Evolutionary conservation across 371 early-diverging fungal genomes (phyloP).

Genomic region (Paraphysoderma sedebokerense): DNA sequence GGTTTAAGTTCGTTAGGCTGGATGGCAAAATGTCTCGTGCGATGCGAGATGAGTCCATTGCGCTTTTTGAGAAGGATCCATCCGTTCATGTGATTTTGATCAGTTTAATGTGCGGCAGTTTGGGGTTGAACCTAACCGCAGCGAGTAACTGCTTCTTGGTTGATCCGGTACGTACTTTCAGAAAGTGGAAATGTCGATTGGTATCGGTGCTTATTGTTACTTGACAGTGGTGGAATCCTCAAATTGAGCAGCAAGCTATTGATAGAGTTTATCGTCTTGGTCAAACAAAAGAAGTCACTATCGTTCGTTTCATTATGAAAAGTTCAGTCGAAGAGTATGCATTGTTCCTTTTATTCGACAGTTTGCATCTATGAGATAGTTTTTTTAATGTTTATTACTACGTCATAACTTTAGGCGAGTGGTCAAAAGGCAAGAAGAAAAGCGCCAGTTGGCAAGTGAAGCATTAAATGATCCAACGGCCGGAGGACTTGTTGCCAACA

Average conservation of each 20-base stretch:
- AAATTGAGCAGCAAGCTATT: neutral
- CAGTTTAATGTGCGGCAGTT: neutral
- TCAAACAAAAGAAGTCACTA: neutral
- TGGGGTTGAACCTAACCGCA: neutral
- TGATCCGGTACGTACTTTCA: too few relatives aligned
- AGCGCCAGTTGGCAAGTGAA: too few relatives aligned
- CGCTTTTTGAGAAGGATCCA: neutral
- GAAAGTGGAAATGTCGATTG: too few relatives aligned
- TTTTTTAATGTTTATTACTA: too few relatives aligned
- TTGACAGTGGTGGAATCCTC: neutral
- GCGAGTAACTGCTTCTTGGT: neutral
- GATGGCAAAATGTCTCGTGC: conserved; percentile 5
- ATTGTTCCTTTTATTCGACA: too few relatives aligned
- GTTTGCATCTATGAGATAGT: too few relatives aligned
- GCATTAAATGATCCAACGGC: too few relatives aligned
- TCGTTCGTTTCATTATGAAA: neutral
- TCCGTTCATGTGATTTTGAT: neutral
- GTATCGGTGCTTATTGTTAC: too few relatives aligned
- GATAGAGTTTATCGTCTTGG: neutral
- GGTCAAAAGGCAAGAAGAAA: too few relatives aligned
- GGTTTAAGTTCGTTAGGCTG: conserved; percentile 2
- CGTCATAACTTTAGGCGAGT: too few relatives aligned
- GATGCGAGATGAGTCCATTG: conserved; percentile 2
- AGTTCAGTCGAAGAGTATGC: neutral
- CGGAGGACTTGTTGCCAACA: too few relatives aligned